Evolutionary conservation across 345 rosid genomes (phyloP), one percentile per base, ranked within the genome.

Genomic region (Linum lewisii): DNA sequence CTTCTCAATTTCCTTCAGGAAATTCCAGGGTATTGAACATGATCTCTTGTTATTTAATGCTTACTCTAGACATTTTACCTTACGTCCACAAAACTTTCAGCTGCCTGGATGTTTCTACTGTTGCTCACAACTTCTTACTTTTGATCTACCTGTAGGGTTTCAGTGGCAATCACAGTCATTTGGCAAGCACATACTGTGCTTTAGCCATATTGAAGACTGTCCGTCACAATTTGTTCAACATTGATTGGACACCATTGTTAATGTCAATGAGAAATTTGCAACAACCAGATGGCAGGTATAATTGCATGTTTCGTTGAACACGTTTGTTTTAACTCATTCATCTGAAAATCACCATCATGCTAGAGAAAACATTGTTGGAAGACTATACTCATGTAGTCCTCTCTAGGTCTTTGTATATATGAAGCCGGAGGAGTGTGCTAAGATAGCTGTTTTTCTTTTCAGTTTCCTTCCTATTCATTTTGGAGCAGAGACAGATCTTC

Each of bases 101-200:
- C 24, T 36, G 4, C 53, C 5, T 24, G 3, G 36, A n/a, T 19
- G 15, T 67, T 51, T 26, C 11, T 11, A 2, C 14, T 23, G 45
- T 21, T 54, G 22, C 44, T 18, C 13, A 58, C 19, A 7, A 25
- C 56, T 9, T 37, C 54, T 63, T 26, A 52, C 60, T 44, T 47
- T 66, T 63, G 6, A 70, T 60, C 58, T 74, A 54, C 22, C 11
- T 73, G 64, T 57, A 91, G 96, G 82, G 65, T 62, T 73, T 70
- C 54, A 63, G 57, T 63, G 78, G 63, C 53, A 84, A 88, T 66
- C 68, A 68, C 50, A 79, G 98, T 74, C 87, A 88, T 72, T 52
- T 89, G 75, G 94, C 98, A 51, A 89, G 95, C 75, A 84, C 91
- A 0, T 86, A 84, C 61, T 92, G 78, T 74, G 98, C 98, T 19